Base-by-base conservation (phyloP, 1,284 basidiomycete species). In the Baeospora myosura region DNA sequence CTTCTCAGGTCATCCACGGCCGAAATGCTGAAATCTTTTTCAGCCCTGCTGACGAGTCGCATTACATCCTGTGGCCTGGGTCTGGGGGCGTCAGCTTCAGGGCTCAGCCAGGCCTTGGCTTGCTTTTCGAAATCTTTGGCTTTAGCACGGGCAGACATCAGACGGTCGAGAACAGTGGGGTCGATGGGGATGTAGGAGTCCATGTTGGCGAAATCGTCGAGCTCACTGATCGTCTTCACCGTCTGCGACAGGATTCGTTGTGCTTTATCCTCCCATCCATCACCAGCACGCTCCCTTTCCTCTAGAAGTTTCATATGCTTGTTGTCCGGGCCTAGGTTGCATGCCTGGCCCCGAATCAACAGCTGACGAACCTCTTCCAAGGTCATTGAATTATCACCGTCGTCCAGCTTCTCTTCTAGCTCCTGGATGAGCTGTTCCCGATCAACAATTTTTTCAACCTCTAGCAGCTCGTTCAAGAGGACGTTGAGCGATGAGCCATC, bases 51-150 rank as follows among this genome's bases (percentile, higher is more conserved):
- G 29, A 81, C 74, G 17, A 87, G 68, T 43, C 76, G 67, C 53
- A 78, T 65, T 20, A 81, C 82, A 36, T 88, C 85, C 42, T 71
- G 65, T 18, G 82, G 69, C 45, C 74, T 73, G 7, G 84, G 81
- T 50, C 74, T 77, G 12, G 65, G 56, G 2, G 68, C 66, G 38
- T 66, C 68, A 10, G 63, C 52, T 32, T 80, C 76, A 5, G 73
- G 73, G 12, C 65, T 59, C 20, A 86, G 58, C 82, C 84, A 88
- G 2, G 69, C 64, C 51, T 73, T 75, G 10, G 85, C 85, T 52
- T 83, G 79, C 62, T 77, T 80, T 59, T 89, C 84, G 54, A 78
- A 79, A 49, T 88, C 85, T 50, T 74, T 74, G 14, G 81, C 85
- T 57, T 80, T 82, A 26, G 64, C 66, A 32, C 75, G 71, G 34